Evolutionary conservation across 192 early-diverging fungal species (phyloP).

Genomic region (Phlyctochytrium planicorne): DNA sequence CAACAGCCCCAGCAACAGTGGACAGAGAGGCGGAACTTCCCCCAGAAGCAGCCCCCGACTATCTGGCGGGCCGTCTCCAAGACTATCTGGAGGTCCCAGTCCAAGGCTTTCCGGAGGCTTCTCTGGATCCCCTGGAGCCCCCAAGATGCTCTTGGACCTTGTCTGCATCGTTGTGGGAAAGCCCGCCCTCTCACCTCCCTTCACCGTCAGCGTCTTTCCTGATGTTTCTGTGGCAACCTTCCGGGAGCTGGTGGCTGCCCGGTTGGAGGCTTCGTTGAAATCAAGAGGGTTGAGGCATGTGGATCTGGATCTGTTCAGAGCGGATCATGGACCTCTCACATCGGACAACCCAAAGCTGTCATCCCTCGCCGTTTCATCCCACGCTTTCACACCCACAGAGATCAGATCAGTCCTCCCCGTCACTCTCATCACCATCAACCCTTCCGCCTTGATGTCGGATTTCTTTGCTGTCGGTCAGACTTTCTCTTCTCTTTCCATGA

Average conservation of each 20-base stretch:
- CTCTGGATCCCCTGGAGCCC: background rate
- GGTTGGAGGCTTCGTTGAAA: background rate
- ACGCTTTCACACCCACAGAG: conserved; percentile 2
- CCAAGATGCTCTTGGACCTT: background rate
- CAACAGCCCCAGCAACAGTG: background rate
- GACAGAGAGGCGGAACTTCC: no score
- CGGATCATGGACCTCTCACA: background rate
- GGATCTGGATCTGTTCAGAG: conserved; percentile 4
- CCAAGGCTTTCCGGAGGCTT: background rate
- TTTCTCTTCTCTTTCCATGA: background rate
- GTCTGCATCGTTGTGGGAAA: conserved; percentile 8
- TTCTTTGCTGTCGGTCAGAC: background rate
- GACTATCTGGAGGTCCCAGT: background rate
- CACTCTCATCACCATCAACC: conserved; percentile 3
- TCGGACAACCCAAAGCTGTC: conserved; percentile 1
- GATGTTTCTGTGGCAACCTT: background rate
- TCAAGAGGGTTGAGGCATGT: background rate
- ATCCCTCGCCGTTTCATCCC: background rate
- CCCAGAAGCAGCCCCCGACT: background rate
- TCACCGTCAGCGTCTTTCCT: conserved; percentile 1
- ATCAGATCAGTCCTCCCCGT: background rate
- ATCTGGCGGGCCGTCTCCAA: background rate
- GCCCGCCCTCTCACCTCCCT: background rate
- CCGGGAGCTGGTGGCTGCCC: background rate
- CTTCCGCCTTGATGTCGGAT: background rate